Evolutionary conservation across 1,284 basidiomycete genomes (phyloP).

Genomic region (Cystobasidium slooffiae): DNA sequence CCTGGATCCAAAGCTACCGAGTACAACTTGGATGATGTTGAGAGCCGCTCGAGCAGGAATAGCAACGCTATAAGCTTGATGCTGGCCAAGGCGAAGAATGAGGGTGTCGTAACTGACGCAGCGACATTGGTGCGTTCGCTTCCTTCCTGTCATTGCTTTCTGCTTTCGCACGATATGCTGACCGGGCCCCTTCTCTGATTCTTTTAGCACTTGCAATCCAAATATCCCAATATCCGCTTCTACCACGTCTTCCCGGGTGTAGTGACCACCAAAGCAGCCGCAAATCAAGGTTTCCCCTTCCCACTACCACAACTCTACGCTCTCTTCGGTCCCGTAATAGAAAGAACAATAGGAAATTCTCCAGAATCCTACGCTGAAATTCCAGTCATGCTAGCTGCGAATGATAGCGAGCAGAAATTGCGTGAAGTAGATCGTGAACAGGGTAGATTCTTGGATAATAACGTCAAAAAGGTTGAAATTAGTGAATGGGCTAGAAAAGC

Average conservation of each 20-base stretch:
- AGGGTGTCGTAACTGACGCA: slow-evolving; percentile 50
- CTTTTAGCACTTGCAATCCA: slow-evolving; percentile 45
- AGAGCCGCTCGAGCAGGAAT: slow-evolving; percentile 43
- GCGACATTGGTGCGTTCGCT: slow-evolving; percentile 46
- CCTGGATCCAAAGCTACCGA: slow-evolving; percentile 51
- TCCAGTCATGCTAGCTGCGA: slow-evolving; percentile 52
- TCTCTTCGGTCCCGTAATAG: slow-evolving; percentile 50
- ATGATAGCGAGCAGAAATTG: slow-evolving; percentile 25
- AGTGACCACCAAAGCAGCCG: slow-evolving; percentile 52
- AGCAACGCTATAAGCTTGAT: slow-evolving; percentile 26
- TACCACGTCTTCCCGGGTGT: slow-evolving; percentile 53
- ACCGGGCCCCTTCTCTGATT: slow-evolving; percentile 7
- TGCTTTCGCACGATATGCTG: not conserved
- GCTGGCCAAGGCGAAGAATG: slow-evolving; percentile 26
- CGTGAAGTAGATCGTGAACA: slow-evolving; percentile 17
- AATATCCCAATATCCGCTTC: slow-evolving; percentile 50
- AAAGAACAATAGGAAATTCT: slow-evolving; percentile 51
- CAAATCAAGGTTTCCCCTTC: slow-evolving; percentile 54
- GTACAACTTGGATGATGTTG: slow-evolving; percentile 53
- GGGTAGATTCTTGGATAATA: slow-evolving; percentile 22
- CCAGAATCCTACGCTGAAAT: slow-evolving; percentile 51
- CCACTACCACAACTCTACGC: slow-evolving; percentile 50
- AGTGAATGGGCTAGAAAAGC: slow-evolving; percentile 23
- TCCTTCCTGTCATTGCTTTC: not conserved
- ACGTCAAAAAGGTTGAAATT: slow-evolving; percentile 15